These are phyloP conservation scores for Carallia brachiata DNA, from an alignment of 345 rosid species.

Conservation along the genomic window DNA sequence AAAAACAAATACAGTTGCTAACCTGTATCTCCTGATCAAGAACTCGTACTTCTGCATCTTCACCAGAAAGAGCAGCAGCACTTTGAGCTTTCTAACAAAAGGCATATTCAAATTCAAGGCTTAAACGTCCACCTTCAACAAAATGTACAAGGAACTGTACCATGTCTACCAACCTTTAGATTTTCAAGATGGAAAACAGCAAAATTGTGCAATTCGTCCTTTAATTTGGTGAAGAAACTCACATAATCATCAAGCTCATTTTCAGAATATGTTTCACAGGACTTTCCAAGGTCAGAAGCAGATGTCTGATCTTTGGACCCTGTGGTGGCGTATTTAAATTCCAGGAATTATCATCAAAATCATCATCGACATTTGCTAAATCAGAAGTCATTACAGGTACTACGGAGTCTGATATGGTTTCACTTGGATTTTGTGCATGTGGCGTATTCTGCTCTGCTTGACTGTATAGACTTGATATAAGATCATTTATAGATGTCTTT, in stretches of 20 bases:
- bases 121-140: constrained; percentile 4
- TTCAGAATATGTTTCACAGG: constrained; percentile 23
- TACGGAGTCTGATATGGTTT: constrained; percentile 33
- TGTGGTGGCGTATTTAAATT: constrained; percentile 50
- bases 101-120: constrained; percentile 28
- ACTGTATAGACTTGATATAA: constrained; percentile 72
- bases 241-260: constrained; percentile 36
- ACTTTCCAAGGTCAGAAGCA: constrained; percentile 24
- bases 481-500: constrained; percentile 55
- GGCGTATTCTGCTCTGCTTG: constrained; percentile 49
- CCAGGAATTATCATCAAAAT: constrained; percentile 70
- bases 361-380: constrained; percentile 31
- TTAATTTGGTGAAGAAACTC: constrained; percentile 57
- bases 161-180: constrained; percentile 52
- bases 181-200: constrained; percentile 52
- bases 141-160: constrained; percentile 6
- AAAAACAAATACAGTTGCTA: constrained; percentile 19
- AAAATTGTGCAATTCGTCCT: constrained; percentile 51
- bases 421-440: constrained; percentile 31
- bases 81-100: constrained; percentile 53
- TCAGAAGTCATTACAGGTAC: constrained; percentile 23
- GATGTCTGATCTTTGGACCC: constrained; percentile 32
- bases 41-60: constrained; percentile 37
- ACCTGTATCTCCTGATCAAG: constrained; percentile 71
- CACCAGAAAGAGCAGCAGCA: constrained; percentile 33